A percentile compares a stretch with the other conserved stretches of the same genome.
These are phyloP conservation scores for Blastobotrys indianensis DNA, from an alignment of 1,139 yeast species.

Conservation along the genomic window DNA sequence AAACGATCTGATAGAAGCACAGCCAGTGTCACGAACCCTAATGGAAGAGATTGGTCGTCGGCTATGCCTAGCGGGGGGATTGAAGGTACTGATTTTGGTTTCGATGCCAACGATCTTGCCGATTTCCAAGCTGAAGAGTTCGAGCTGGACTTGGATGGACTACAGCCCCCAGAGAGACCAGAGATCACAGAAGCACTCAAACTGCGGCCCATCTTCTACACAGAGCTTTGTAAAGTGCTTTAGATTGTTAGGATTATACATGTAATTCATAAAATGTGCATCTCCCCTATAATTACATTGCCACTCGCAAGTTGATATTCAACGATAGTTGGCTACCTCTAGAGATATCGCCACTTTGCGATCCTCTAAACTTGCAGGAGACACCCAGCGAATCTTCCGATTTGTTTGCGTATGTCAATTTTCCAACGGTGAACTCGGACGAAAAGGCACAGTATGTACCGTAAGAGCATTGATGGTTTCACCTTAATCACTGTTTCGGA, in stretches of 20 bases:
- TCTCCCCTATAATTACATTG: too few relatives aligned
- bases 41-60: slow-evolving; percentile 17
- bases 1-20: not conserved
- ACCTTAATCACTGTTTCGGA: not conserved
- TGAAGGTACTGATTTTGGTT: slow-evolving; percentile 50
- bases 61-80: slow-evolving; percentile 38
- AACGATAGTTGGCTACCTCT: too few relatives aligned
- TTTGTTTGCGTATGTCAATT: too few relatives aligned
- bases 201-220: slow-evolving; percentile 25
- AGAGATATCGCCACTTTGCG: too few relatives aligned
- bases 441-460: not conserved
- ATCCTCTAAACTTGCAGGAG: too few relatives aligned
- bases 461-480: not conserved
- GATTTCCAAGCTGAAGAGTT: slow-evolving; percentile 20
- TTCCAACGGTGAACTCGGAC: too few relatives aligned
- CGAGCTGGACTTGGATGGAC: slow-evolving; percentile 26
- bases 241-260: not conserved
- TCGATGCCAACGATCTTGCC: slow-evolving; percentile 38
- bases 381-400: too few relatives aligned
- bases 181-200: slow-evolving; percentile 27
- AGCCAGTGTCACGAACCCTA: not conserved
- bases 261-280: too few relatives aligned
- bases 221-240: slow-evolving; percentile 10
- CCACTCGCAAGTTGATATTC: too few relatives aligned
- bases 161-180: slow-evolving; percentile 27